Evolutionary conservation across 225 moss, liverwort and hornwort genomes (phyloP).

Genomic region (Sphagnum tenellum): DNA sequence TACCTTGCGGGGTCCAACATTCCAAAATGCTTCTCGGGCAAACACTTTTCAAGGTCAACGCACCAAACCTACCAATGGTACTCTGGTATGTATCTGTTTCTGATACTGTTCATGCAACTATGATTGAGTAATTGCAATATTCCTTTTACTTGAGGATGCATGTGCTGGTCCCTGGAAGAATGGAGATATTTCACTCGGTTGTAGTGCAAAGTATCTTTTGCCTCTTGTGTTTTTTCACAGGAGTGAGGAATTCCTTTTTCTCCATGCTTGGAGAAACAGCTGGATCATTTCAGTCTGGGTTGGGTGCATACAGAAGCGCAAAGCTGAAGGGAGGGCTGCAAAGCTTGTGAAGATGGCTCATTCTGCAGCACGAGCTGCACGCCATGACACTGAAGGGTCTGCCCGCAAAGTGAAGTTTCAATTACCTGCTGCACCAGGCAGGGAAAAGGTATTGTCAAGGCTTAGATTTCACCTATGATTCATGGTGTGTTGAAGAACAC

Average conservation of each 20-base stretch:
- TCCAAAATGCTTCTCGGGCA: constrained; percentile 39
- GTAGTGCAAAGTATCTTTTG: no score
- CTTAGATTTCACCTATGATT: no score
- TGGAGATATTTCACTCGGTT: no score
- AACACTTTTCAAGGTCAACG: constrained; percentile 24
- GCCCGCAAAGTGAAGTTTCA: constrained; percentile 73
- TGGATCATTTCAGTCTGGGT: background rate
- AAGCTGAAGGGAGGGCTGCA: constrained; percentile 65
- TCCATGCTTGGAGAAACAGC: no score
- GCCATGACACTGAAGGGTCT: constrained; percentile 48
- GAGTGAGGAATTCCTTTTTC: no score
- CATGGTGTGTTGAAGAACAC: no score
- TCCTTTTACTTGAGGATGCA: no score
- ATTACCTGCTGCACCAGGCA: constrained; percentile 35
- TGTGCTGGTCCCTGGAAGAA: no score
- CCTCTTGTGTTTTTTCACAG: no score
- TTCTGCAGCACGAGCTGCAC: constrained; percentile 39
- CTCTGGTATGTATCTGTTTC: constrained; percentile 10
- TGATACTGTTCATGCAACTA: no score
- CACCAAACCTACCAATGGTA: constrained; percentile 27
- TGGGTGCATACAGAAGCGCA: constrained; percentile 53
- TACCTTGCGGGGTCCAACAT: constrained; percentile 34
- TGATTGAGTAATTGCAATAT: no score
- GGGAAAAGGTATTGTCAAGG: constrained; percentile 7
- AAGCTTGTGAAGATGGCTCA: constrained; percentile 81